Evolutionary conservation across 2,329 filamentous ascomycete species (phyloP).

Genomic region (Lasiodiplodia citricola): DNA sequence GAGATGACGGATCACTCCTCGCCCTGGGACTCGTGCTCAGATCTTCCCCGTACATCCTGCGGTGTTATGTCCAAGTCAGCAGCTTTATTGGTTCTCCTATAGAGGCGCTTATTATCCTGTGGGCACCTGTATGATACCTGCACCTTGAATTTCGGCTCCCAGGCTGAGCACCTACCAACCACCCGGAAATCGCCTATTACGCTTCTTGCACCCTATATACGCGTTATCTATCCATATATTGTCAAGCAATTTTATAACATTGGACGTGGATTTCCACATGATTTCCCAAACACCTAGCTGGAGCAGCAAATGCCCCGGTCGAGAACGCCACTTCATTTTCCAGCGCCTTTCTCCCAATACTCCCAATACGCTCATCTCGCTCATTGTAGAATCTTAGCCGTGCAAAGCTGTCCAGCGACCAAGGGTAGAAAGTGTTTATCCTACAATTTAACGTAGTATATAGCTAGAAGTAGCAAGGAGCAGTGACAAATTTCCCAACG

Average conservation of each 20-base stretch:
- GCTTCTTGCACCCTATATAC: background rate
- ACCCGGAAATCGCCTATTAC: background rate
- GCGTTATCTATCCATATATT: background rate
- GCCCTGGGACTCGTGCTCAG: background rate
- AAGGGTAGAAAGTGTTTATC: background rate
- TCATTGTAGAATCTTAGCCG: too few relatives aligned
- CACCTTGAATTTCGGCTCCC: constrained; percentile 9
- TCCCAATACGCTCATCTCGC: background rate
- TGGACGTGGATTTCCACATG: background rate
- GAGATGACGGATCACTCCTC: background rate
- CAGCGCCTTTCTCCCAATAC: background rate
- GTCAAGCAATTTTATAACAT: background rate
- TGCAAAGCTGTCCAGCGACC: background rate
- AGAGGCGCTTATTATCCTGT: background rate
- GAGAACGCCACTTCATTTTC: background rate
- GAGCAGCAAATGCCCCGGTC: background rate
- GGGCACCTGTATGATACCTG: too few relatives aligned
- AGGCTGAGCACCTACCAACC: background rate
- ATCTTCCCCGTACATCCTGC: background rate
- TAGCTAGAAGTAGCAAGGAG: background rate
- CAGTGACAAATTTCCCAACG: background rate
- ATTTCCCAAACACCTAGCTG: background rate
- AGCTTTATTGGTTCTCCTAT: background rate
- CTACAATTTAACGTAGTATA: background rate
- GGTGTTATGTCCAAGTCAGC: background rate